Evolutionary conservation across 352 stramenopile species (phyloP), one percentile per base, ranked within the genome.

Genomic region (Pythium scleroteichum): DNA sequence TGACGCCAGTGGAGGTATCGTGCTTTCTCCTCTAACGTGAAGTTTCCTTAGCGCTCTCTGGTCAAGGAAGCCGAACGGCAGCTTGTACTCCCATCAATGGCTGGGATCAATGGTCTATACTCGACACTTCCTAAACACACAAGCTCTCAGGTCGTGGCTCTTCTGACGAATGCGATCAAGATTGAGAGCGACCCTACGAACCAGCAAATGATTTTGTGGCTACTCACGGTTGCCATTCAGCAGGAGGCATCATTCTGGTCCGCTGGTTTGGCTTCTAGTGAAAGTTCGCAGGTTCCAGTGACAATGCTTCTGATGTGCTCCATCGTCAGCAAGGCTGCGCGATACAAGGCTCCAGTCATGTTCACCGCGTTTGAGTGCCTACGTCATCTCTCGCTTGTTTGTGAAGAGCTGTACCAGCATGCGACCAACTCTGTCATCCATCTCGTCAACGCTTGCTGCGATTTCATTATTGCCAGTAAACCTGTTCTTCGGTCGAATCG

Each of bases 121-220:
- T 92, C 86, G n/a, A 87, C 65, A 12, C 58, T 95, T 48, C 86
- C 86, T 0, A 93, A 92, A 54, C 87, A 92, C 48, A 90, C 82
- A 14, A 93, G 79, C 66, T 94, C 86, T 14, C 92, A 95, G 49
- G 82, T 95, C 29, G 83, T 95, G 14, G 84, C 79, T 20, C 59
- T 95, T 9, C 62, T 95, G 16, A 90, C 91, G 71, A 90, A 85
- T 50, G 82, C 81, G 14, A 82, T 93, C 46, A 95, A 95, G 52
- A 82, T 71, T 0, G 86, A 95, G 59, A 79, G 56, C 29, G 86
- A 95, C 45, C 84, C 86, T 5, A 94, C 86, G 13, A 95, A 95
- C 62, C 84, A 93, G 65, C 86, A 95, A 54, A 94, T 95, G 86
- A 88, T 89, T 49, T 87, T 95, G 65, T 95, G 86, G 86, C 76